phyloP scores from a whole-genome alignment of 306 rosid genomes.

The Pyrus bretschneideri region DNA sequence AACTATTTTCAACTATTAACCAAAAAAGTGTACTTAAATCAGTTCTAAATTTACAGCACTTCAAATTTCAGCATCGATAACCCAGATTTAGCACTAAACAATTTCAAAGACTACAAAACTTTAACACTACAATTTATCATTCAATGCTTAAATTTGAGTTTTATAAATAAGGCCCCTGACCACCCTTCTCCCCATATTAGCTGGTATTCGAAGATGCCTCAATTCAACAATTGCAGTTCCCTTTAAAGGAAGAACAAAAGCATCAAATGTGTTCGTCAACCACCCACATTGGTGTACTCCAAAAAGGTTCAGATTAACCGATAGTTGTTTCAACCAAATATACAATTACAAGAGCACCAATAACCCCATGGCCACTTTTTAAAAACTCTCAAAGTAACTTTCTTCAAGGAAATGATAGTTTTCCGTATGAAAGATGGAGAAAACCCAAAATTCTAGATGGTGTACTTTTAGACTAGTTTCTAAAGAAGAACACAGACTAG shows the following conservation, averaged over 20 bases:
- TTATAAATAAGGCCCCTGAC: not conserved
- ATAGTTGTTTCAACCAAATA: not conserved
- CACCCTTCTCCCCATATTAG: not conserved
- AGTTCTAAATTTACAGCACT: not conserved
- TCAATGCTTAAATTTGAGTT: not conserved
- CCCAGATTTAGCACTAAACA: not conserved
- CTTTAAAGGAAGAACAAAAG: not conserved
- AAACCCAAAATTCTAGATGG: not conserved
- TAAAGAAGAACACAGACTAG: not conserved
- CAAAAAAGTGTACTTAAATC: not conserved
- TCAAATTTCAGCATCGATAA: not conserved
- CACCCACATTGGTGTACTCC: not conserved
- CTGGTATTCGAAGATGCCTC: not conserved
- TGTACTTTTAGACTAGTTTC: not conserved
- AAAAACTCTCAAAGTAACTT: not conserved
- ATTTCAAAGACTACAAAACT: not conserved
- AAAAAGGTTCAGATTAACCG: not conserved
- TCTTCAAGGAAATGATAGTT: not conserved
- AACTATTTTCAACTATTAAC: not conserved
- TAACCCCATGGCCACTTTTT: not conserved
- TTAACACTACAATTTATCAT: too few relatives aligned
- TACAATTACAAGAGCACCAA: not conserved
- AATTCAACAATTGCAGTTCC: not conserved
- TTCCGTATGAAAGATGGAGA: not conserved
- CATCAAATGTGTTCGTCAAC: not conserved